Conservation (phyloP, 2,329 filamentous ascomycete genomes). For the Periconia macrospinosa region DNA sequence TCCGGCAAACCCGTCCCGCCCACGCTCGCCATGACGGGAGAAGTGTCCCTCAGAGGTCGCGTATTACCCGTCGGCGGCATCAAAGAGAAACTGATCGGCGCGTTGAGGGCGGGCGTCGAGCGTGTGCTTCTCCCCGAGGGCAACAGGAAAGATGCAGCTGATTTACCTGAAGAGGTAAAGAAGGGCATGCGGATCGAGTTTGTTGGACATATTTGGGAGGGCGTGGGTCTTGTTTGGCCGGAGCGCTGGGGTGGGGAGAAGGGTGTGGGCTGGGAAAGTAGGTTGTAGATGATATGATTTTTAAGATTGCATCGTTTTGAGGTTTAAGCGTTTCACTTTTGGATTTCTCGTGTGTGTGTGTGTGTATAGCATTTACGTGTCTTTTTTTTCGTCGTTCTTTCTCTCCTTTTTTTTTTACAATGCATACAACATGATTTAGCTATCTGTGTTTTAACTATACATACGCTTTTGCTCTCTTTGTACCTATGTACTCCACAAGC, state of each 20-base stretch:
- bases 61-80: slow-evolving; percentile 96
- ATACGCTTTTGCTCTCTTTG: too few species aligned
- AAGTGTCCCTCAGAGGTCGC: slow-evolving; percentile 78
- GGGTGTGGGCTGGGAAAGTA: slow-evolving; percentile 69
- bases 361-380: too few species aligned
- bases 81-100: slow-evolving; percentile 98
- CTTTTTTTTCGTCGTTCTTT: too few species aligned
- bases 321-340: neutral
- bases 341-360: neutral
- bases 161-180: slow-evolving; percentile 87
- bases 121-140: slow-evolving; percentile 84
- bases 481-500: too few species aligned
- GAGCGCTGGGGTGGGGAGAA: slow-evolving; percentile 69
- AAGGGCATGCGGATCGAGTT: slow-evolving; percentile 85
- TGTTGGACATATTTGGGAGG: slow-evolving; percentile 95
- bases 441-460: too few species aligned
- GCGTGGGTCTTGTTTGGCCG: slow-evolving; percentile 88
- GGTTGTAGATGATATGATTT: slow-evolving; percentile 61
- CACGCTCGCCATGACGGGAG: slow-evolving; percentile 90
- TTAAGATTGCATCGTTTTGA: neutral
- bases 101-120: slow-evolving; percentile 89
- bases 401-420: too few species aligned
- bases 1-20: slow-evolving; percentile 83
- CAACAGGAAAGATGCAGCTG: slow-evolving; percentile 90
- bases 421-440: too few species aligned